These are phyloP conservation scores for Cruciata laevipes DNA, from an alignment of 257 asterid species.

Conservation along the genomic window DNA sequence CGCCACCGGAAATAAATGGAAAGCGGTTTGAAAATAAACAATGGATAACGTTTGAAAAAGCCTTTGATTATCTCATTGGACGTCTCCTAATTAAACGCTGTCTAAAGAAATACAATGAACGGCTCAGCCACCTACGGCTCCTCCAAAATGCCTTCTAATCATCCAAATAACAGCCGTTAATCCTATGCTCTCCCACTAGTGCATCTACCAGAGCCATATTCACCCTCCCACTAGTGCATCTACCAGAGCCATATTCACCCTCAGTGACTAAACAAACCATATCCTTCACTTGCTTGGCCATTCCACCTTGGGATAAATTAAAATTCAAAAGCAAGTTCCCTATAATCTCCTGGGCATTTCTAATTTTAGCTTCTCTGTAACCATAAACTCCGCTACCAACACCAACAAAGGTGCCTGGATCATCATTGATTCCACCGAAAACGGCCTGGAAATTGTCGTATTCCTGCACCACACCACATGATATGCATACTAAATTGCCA, in stretches of 20 bases:
- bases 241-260: slow-evolving; percentile 64
- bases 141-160: no score
- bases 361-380: slow-evolving; percentile 49
- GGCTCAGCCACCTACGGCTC: no score
- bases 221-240: no score
- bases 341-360: slow-evolving; percentile 44
- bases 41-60: no score
- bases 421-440: slow-evolving; percentile 49
- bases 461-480: slow-evolving; percentile 58
- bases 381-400: slow-evolving; percentile 34
- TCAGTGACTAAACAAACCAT: slow-evolving; percentile 47
- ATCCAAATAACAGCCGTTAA: no score
- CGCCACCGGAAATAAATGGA: no score
- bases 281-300: slow-evolving; percentile 28
- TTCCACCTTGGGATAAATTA: slow-evolving; percentile 38
- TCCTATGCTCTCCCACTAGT: no score
- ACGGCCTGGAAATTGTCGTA: slow-evolving; percentile 45
- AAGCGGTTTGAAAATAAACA: no score
- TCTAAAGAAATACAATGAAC: no score
- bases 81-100: no score
- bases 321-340: slow-evolving; percentile 36
- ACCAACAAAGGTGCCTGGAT: slow-evolving; percentile 40
- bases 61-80: no score
- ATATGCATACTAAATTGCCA: slow-evolving; percentile 40
- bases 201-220: no score